Evolutionary conservation across 2,329 filamentous ascomycete species (phyloP).

Genomic region (Samsoniella hepiali): DNA sequence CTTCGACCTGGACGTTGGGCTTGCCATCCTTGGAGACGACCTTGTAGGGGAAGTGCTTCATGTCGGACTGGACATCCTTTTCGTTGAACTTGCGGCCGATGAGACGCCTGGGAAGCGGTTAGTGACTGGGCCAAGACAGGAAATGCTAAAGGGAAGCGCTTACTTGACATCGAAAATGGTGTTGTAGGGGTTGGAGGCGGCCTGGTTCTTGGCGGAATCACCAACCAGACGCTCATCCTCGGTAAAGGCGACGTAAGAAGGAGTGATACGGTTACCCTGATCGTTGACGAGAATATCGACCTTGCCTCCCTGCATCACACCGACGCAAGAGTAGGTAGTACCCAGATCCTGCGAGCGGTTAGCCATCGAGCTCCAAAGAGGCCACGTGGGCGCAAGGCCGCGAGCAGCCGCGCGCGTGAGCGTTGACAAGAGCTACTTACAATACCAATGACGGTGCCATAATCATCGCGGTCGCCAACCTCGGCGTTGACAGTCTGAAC

Average conservation of each 20-base stretch:
- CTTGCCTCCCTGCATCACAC: constrained; percentile 94
- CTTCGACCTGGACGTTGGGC: constrained; percentile 75
- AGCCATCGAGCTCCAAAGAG: constrained; percentile 19
- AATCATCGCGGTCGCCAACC: constrained; percentile 70
- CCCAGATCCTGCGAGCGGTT: constrained; percentile 64
- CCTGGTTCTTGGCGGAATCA: constrained; percentile 97
- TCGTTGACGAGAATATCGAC: constrained; percentile 96
- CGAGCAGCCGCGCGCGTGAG: background rate
- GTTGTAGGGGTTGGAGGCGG: constrained; percentile 70
- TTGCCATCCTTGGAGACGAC: constrained; percentile 87
- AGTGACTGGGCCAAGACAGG: constrained; percentile 16
- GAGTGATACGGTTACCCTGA: constrained; percentile 94
- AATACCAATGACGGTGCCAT: constrained; percentile 92
- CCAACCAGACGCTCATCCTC: constrained; percentile 95
- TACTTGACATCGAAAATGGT: constrained; percentile 84
- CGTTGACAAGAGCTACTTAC: constrained; percentile 41
- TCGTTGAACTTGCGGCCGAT: constrained; percentile 82
- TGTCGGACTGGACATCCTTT: constrained; percentile 84
- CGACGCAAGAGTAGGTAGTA: constrained; percentile 86
- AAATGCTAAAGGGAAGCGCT: constrained; percentile 33
- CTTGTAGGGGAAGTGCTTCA: constrained; percentile 99
- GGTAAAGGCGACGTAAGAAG: constrained; percentile 93
- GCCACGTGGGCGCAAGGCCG: background rate
- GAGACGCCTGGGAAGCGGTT: constrained; percentile 57
- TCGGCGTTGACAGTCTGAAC: constrained; percentile 63